Evolutionary conservation across 2,329 filamentous ascomycete genomes (phyloP).

Genomic region (Hypoxylon sp.): DNA sequence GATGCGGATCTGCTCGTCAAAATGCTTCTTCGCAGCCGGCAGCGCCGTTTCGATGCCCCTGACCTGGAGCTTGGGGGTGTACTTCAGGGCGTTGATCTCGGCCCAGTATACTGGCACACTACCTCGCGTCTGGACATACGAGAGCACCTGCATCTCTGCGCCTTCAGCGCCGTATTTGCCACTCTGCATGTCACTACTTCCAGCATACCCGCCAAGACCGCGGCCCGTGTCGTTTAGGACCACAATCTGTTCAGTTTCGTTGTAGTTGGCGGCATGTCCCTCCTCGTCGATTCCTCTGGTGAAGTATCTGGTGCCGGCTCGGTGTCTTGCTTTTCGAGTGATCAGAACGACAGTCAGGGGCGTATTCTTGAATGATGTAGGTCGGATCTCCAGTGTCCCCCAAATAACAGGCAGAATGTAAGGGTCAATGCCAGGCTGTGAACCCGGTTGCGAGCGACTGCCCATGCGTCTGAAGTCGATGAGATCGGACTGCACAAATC

Average conservation of each 20-base stretch:
- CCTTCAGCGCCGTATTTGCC: constrained; percentile 69
- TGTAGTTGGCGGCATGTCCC: constrained; percentile 97
- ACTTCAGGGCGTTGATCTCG: constrained; percentile 91
- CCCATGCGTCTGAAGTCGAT: constrained; percentile 82
- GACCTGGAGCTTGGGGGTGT: constrained; percentile 89
- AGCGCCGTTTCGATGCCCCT: constrained; percentile 83
- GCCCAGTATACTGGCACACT: constrained; percentile 97
- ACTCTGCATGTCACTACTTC: constrained; percentile 77
- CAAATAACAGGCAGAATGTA: constrained; percentile 96
- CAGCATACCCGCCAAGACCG: constrained; percentile 80
- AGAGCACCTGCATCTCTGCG: constrained; percentile 85
- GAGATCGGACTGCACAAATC: constrained; percentile 87
- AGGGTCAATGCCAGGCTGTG: constrained; percentile 82
- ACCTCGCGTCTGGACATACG: constrained; percentile 95
- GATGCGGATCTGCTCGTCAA: constrained; percentile 88
- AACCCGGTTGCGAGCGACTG: constrained; percentile 68
- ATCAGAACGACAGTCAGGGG: constrained; percentile 87
- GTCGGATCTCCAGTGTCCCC: constrained; percentile 91
- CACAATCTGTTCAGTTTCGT: constrained; percentile 94
- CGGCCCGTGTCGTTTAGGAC: constrained; percentile 83
- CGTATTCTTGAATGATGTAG: constrained; percentile 84
- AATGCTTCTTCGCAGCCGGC: constrained; percentile 83
- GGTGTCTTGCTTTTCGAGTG: constrained; percentile 85
- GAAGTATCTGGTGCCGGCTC: constrained; percentile 93
- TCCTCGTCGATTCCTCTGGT: constrained; percentile 92